Percentiles rank a stretch among this genome's conserved stretches.
Evolutionary conservation across 441 rosid species (phyloP).

Genomic region (Mallotus japonicus): DNA sequence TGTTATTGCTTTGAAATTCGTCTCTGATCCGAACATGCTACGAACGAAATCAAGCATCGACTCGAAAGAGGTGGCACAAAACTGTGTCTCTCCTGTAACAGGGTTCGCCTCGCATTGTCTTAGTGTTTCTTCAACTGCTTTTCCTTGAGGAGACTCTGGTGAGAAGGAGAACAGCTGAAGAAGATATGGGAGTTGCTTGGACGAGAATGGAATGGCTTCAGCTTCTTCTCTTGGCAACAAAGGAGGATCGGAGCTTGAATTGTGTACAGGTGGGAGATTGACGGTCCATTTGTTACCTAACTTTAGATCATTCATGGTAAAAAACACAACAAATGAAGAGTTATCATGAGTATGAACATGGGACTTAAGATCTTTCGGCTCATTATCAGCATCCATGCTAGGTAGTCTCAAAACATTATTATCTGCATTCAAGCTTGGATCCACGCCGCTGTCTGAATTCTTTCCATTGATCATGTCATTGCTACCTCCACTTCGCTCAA

Average conservation of each 20-base stretch:
- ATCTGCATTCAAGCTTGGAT: too few species aligned
- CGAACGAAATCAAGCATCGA: conserved; percentile 33
- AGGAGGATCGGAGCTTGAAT: conserved; percentile 27
- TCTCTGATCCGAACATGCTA: conserved; percentile 17
- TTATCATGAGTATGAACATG: too few species aligned
- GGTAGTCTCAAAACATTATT: background rate
- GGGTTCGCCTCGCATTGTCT: conserved; percentile 29
- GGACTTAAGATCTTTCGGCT: too few species aligned
- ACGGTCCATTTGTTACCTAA: conserved; percentile 27
- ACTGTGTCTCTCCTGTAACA: conserved; percentile 36
- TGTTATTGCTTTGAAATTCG: conserved; percentile 18
- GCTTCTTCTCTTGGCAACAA: conserved; percentile 36
- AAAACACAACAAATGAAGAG: conserved; percentile 20
- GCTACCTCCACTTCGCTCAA: too few species aligned
- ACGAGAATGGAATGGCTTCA: conserved; percentile 40
- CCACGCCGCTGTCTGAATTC: too few species aligned
- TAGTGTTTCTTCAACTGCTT: conserved; percentile 36
- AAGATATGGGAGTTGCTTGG: conserved; percentile 28
- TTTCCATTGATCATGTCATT: too few species aligned
- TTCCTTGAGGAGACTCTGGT: conserved; percentile 39
- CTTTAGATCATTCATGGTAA: conserved; percentile 25
- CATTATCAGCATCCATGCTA: background rate
- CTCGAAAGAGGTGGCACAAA: conserved; percentile 38
- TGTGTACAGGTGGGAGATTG: conserved; percentile 23
- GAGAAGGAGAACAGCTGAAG: conserved; percentile 35